Base-by-base conservation (phyloP, 495 filamentous ascomycete species). In the Schizothecium vesticola region DNA sequence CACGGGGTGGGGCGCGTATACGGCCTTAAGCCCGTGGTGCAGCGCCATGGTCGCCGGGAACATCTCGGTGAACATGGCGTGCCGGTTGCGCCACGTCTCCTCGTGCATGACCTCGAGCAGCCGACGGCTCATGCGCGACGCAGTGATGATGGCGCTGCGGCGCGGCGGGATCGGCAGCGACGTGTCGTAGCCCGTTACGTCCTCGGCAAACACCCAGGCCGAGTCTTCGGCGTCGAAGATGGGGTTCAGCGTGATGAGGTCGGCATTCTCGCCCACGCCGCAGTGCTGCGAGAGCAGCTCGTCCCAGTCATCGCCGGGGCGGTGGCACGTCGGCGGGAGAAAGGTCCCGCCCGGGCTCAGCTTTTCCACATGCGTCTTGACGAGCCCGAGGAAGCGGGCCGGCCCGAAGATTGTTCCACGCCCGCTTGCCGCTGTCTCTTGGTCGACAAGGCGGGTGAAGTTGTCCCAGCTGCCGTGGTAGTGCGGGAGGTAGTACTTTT, bases 51-150 rank as follows among this genome's bases (percentile, higher is more conserved):
- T 89, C 25, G 91, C 86, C 2, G 94, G 91, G 86, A 91, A 97
- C 93, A 97, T 97, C 78, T 99, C 95, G 12, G 89, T 89, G 80
- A 96, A 98, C 88, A 95, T 95, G 70, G 86, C 88, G 78, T 95
- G 94, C 29, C 87, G 88, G 59, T 90, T 84, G 43, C 91, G 83
- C 61, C 85, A 86, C 23, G 89, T 94, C 75, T 97, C 94, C 64
- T 87, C 85, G 79, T 99, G 95, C 95, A 99, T 99, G 12, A 88
- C 90, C 21, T 77, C 77, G 23, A 99, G 84, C 2, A 99, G 85
- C 24, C 93, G 89, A 60, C 89, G 88, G 9, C 90, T 94, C 13
- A 97, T 84, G 2, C 95, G 87, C 2, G 87, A 89, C 2, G 92
- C 88, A 6, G 94, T 93, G 69, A 96, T 88, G 76, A 99, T 97